Conservation (phyloP, 306 rosid genomes). For the Abrus precatorius region DNA sequence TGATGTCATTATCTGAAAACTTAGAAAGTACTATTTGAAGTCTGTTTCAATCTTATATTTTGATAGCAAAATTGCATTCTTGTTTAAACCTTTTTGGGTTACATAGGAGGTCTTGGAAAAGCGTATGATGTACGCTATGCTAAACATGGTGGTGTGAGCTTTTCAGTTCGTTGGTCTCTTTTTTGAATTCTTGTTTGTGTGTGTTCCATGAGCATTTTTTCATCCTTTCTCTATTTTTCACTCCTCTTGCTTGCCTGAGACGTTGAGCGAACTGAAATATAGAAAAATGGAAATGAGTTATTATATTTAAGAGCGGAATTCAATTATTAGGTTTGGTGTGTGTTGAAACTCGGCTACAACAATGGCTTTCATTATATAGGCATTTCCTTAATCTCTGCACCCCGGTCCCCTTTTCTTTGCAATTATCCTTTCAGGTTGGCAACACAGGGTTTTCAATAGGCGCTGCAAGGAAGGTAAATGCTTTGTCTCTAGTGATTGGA, state of each 20-base stretch:
- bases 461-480: constrained; percentile 74
- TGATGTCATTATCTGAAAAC: constrained; percentile 42
- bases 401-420: constrained; percentile 32
- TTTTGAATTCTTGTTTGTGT: not conserved
- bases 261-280: constrained; percentile 14
- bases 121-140: not conserved
- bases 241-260: constrained; percentile 34
- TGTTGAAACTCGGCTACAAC: constrained; percentile 41
- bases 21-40: constrained; percentile 43
- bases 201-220: not conserved
- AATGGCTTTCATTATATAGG: constrained; percentile 40
- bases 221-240: not conserved
- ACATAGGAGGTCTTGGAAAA: constrained; percentile 16
- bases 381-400: constrained; percentile 40
- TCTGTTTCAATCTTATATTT: constrained; percentile 35
- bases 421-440: constrained; percentile 66
- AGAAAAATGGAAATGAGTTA: constrained; percentile 40
- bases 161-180: constrained; percentile 13
- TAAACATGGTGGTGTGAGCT: not conserved
- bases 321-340: constrained; percentile 32
- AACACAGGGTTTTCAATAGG: constrained; percentile 80
- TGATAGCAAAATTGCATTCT: constrained; percentile 24
- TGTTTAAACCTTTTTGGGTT: constrained; percentile 33
- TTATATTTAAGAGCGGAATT: constrained; percentile 21
- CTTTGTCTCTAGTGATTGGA: constrained; percentile 82